Evolutionary conservation across 176 grass and related monocot genomes (phyloP).

Genomic region (Phyllostachys edulis): DNA sequence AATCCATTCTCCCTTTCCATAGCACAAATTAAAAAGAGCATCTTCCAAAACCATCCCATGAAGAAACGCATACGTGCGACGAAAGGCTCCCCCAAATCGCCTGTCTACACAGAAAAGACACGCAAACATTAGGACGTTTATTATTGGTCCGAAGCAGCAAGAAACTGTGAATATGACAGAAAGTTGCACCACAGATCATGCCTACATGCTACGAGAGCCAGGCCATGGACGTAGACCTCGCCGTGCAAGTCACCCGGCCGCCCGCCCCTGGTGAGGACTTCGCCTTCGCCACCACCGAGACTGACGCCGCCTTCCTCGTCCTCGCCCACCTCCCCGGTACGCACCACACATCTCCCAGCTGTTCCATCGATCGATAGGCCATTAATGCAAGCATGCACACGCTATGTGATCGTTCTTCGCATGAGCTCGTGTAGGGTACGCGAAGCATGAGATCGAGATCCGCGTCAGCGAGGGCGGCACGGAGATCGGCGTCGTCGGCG

Average conservation of each 20-base stretch:
- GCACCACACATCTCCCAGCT: not conserved
- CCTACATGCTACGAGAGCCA: not conserved
- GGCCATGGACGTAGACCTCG: conserved; percentile 72
- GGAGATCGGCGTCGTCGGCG: conserved; percentile 49
- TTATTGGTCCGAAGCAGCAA: no score
- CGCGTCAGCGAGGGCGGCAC: conserved; percentile 42
- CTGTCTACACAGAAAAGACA: no score
- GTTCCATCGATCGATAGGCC: not conserved
- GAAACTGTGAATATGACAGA: no score
- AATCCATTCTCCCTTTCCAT: no score
- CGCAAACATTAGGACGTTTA: no score
- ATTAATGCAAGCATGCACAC: not conserved
- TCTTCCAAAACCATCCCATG: no score
- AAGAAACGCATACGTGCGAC: no score
- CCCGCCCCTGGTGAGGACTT: conserved; percentile 39
- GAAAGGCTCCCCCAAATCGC: no score
- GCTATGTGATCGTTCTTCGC: not conserved
- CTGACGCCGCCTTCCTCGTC: conserved; percentile 62
- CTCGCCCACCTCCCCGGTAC: conserved; percentile 81
- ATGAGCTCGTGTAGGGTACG: conserved; percentile 42
- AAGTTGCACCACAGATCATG: not conserved
- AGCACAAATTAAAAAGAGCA: no score
- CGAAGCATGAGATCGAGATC: conserved; percentile 66
- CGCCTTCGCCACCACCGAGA: conserved; percentile 61
- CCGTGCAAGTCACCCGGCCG: conserved; percentile 34